A percentile compares a stretch with the other conserved stretches of the same genome.
These are phyloP conservation scores for Coemansia sp. DNA, from an alignment of 192 early-diverging fungal genomes.

Conservation along the genomic window DNA sequence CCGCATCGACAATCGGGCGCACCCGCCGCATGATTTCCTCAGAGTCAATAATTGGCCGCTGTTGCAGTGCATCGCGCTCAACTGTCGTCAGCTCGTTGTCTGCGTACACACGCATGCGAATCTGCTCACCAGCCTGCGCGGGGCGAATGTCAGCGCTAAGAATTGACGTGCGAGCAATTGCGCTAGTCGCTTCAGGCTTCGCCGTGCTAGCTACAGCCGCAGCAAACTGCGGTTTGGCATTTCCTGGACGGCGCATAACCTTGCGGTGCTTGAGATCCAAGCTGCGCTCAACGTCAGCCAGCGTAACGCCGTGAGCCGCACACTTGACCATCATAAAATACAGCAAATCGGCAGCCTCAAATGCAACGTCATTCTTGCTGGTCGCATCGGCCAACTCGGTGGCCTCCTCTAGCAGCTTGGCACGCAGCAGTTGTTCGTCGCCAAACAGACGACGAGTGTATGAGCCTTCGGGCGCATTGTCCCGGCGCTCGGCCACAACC, in stretches of 20 bases:
- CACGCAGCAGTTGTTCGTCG: slow-evolving; percentile 72
- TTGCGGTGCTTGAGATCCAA: slow-evolving; percentile 81
- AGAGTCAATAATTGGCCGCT: slow-evolving; percentile 91
- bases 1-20: slow-evolving; percentile 84
- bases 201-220: slow-evolving; percentile 11
- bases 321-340: slow-evolving; percentile 94
- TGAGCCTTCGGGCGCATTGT: slow-evolving; percentile 78
- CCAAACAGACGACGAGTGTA: slow-evolving; percentile 89
- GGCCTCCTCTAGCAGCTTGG: slow-evolving; percentile 97
- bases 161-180: slow-evolving; percentile 32
- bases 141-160: slow-evolving; percentile 28
- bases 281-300: slow-evolving; percentile 85
- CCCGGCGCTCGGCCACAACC: slow-evolving; percentile 66
- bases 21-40: slow-evolving; percentile 84
- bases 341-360: slow-evolving; percentile 93
- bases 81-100: slow-evolving; percentile 51
- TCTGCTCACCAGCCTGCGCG: slow-evolving; percentile 54
- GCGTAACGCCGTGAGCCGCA: slow-evolving; percentile 71
- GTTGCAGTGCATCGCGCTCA: slow-evolving; percentile 65
- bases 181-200: slow-evolving; percentile 9
- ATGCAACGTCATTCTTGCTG: slow-evolving; percentile 76
- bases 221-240: slow-evolving; percentile 86
- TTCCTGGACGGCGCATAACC: slow-evolving; percentile 82
- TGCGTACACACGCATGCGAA: slow-evolving; percentile 74
- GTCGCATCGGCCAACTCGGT: slow-evolving; percentile 84